Percentiles rank a stretch among this genome's conserved stretches.
phyloP scores from a whole-genome alignment of 2,329 filamentous ascomycete genomes.

The Penicillium capsulatum region DNA sequence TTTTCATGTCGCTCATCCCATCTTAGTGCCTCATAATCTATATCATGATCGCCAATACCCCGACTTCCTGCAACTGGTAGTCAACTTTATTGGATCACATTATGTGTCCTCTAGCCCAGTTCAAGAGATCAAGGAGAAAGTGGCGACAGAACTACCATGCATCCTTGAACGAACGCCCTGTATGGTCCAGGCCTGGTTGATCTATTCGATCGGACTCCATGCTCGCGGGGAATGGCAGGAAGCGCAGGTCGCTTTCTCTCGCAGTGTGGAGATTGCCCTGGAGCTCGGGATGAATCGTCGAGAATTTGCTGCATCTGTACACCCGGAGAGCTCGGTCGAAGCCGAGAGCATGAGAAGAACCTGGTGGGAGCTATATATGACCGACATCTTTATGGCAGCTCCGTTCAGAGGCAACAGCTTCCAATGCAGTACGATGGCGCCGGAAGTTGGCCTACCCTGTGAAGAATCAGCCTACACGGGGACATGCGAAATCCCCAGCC shows the following conservation, averaged over 20 bases:
- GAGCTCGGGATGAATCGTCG: constrained; percentile 69
- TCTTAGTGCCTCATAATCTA: constrained; percentile 47
- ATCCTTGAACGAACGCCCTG: constrained; percentile 25
- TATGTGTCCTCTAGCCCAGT: constrained; percentile 39
- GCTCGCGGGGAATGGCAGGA: constrained; percentile 33
- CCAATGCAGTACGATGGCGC: constrained; percentile 65
- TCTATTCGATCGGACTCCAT: constrained; percentile 36
- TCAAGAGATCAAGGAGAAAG: constrained; percentile 25
- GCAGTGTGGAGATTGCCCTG: constrained; percentile 65
- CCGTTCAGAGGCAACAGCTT: constrained; percentile 47
- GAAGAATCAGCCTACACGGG: constrained; percentile 60
- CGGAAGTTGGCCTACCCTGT: constrained; percentile 70
- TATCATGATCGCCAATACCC: constrained; percentile 42
- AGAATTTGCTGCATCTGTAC: constrained; percentile 48
- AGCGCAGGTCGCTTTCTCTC: constrained; percentile 47
- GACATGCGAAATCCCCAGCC: constrained; percentile 53
- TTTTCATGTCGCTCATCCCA: constrained; percentile 53
- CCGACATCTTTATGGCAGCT: constrained; percentile 75
- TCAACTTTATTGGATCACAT: constrained; percentile 52
- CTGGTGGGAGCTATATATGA: constrained; percentile 78
- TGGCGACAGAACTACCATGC: constrained; percentile 22
- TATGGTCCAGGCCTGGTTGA: constrained; percentile 37
- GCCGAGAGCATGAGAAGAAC: constrained; percentile 82
- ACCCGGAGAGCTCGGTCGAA: constrained; percentile 53
- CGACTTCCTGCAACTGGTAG: constrained; percentile 46